Conservation (phyloP, 257 asterid species). For the Osmanthus fragrans region DNA sequence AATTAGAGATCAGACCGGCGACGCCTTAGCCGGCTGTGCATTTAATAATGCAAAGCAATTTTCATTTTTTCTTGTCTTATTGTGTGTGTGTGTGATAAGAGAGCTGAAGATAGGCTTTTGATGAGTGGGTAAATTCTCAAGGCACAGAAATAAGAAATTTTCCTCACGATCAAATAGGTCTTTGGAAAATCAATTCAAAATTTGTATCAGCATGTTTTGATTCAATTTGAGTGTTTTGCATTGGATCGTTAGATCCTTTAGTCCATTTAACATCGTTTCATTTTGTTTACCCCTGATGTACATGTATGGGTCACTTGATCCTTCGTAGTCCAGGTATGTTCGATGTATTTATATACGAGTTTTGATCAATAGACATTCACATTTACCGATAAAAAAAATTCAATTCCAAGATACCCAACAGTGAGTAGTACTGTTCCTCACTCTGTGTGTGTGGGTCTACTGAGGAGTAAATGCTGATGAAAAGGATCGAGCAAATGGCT, state of each 20-base stretch:
- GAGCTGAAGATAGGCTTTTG: conserved; percentile 12
- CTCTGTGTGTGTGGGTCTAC: conserved; percentile 19
- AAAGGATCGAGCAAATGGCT: conserved; percentile 22
- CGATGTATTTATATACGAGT: no score
- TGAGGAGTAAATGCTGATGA: conserved; percentile 40
- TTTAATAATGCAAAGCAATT: conserved; percentile 29
- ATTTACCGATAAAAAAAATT: no score
- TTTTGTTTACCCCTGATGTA: no score
- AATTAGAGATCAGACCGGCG: conserved; percentile 40
- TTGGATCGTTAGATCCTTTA: no score
- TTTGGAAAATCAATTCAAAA: conserved; percentile 21
- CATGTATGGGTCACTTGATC: no score
- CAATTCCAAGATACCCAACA: conserved; percentile 23
- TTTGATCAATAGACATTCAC: no score
- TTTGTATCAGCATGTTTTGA: no score
- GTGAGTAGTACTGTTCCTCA: conserved; percentile 15
- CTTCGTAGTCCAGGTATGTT: no score
- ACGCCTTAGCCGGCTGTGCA: conserved; percentile 51
- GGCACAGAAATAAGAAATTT: conserved; percentile 21
- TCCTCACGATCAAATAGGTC: conserved; percentile 1
- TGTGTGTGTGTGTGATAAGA: not conserved
- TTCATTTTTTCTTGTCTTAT: not conserved
- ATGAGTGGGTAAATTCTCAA: conserved; percentile 27
- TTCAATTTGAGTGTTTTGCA: no score
- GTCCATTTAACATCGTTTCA: no score